Evolutionary conservation across 2,329 filamentous ascomycete genomes (phyloP).

Genomic region (Aspergillus ibericus): DNA sequence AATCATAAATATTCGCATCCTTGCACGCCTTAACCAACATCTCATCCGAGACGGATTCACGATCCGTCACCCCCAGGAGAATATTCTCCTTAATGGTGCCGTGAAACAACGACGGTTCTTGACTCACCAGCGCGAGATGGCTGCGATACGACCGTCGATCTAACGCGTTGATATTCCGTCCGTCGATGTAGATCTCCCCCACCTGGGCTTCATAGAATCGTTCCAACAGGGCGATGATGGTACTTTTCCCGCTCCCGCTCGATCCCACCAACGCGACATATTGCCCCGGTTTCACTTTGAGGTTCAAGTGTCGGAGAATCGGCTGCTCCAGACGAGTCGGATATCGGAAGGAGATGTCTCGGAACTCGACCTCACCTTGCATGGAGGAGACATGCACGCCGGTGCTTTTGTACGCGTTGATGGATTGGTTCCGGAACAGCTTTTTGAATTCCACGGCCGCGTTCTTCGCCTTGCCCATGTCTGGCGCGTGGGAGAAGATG

Average conservation of each 20-base stretch:
- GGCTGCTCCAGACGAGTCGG: slow-evolving; percentile 18
- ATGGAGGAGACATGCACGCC: slow-evolving; percentile 57
- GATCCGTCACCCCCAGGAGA: slow-evolving; percentile 51
- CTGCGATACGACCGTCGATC: slow-evolving; percentile 62
- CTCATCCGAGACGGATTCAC: slow-evolving; percentile 14
- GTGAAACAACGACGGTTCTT: slow-evolving; percentile 69
- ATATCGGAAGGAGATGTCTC: slow-evolving; percentile 43
- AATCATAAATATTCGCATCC: slow-evolving; percentile 31
- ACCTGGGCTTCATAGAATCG: slow-evolving; percentile 66
- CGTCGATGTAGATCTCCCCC: slow-evolving; percentile 65
- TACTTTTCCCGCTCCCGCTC: slow-evolving; percentile 61
- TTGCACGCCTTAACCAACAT: slow-evolving; percentile 21
- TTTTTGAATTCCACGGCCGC: slow-evolving; percentile 43
- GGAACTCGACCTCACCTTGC: slow-evolving; percentile 35
- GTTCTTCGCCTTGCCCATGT: slow-evolving; percentile 30
- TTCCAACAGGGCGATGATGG: slow-evolving; percentile 59
- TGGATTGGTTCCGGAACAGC: slow-evolving; percentile 45
- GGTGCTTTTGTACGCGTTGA: slow-evolving; percentile 55
- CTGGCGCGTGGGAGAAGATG: slow-evolving; percentile 33
- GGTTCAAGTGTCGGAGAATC: slow-evolving; percentile 19
- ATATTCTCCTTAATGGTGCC: slow-evolving; percentile 68
- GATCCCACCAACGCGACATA: slow-evolving; percentile 56
- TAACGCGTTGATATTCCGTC: slow-evolving; percentile 56
- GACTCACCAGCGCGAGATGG: slow-evolving; percentile 66
- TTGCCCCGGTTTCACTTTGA: slow-evolving; percentile 46